phyloP scores from a whole-genome alignment of 768 basidiomycete genomes.

The Mycena amicta region DNA sequence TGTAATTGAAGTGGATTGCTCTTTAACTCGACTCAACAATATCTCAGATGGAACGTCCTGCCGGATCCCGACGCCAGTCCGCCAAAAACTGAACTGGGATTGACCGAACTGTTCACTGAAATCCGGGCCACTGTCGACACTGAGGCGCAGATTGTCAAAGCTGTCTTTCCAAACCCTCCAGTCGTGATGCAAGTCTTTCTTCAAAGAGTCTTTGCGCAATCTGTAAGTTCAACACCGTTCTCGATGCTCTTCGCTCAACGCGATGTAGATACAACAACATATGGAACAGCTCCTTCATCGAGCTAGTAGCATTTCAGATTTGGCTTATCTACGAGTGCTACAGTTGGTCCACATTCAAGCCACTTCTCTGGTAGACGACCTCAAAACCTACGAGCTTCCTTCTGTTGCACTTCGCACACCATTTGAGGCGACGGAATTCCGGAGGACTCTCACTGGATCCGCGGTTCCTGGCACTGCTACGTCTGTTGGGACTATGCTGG shows the following conservation, averaged over 20 bases:
- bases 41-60: conserved; percentile 74
- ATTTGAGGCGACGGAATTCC: conserved; percentile 63
- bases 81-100: conserved; percentile 78
- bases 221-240: conserved; percentile 53
- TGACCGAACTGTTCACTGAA: conserved; percentile 80
- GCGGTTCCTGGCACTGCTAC: conserved; percentile 47
- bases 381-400: conserved; percentile 88
- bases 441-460: conserved; percentile 52
- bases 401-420: conserved; percentile 65
- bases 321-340: conserved; percentile 88
- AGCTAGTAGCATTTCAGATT: conserved; percentile 75
- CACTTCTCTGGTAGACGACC: conserved; percentile 81
- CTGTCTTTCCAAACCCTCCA: conserved; percentile 95
- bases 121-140: conserved; percentile 91
- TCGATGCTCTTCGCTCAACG: background rate
- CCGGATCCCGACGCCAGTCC: conserved; percentile 78
- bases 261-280: conserved; percentile 88
- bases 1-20: conserved; percentile 43
- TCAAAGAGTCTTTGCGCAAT: conserved; percentile 96
- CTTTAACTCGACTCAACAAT: background rate
- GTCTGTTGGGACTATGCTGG: conserved; percentile 81
- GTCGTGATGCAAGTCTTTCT: conserved; percentile 98
- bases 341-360: conserved; percentile 85
- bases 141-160: conserved; percentile 97
- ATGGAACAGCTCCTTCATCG: conserved; percentile 86